Evolutionary conservation across 345 rosid genomes (phyloP), one percentile per base, ranked within the genome.

Genomic region (Syzygium grande): DNA sequence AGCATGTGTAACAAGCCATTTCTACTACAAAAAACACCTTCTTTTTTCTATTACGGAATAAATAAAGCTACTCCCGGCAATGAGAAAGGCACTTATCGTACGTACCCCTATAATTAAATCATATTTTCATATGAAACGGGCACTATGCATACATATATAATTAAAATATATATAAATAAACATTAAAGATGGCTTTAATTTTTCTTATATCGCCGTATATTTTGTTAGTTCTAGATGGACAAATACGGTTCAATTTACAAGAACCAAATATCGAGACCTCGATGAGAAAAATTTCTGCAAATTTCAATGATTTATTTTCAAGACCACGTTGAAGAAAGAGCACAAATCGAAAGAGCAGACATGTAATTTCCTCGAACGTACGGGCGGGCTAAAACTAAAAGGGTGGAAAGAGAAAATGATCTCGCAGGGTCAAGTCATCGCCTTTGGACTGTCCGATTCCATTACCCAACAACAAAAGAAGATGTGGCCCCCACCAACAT

Each of bases 51-150:
- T 68, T 4, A 34, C 7, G 0, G 0, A 4, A 68, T 34, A 68
- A 2, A 16, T 34, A 30, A 3, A 68, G 23, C 34, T 8, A 9
- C 13, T 34, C 23, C 3, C 5, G 0, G 6, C 46, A 68, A 16
- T 9, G 13, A 9, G 13, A 68, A 65, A 68, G 3, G 5, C 23
- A 30, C 12, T 68, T 30, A 63, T 6, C 15, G 41, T 7, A 17
- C 0, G 0, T 65, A 4, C 43, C 16, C 2, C 0, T 16, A 2
- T 68, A 68, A 34, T 17, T 17, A 9, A 30, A 34, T 7, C 17
- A 65, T 65, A 30, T 30, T 19, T 65, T 65, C 22, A 2, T 30
- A 65, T 19, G 22, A 65, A 30, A 34, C 5, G 9, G 3, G 7
- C 17, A 29, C 9, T 19, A n/a, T 6, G 6, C 2, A 6, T 63